phyloP scores from a whole-genome alignment of 441 rosid genomes.

The Pelargonium australe region DNA sequence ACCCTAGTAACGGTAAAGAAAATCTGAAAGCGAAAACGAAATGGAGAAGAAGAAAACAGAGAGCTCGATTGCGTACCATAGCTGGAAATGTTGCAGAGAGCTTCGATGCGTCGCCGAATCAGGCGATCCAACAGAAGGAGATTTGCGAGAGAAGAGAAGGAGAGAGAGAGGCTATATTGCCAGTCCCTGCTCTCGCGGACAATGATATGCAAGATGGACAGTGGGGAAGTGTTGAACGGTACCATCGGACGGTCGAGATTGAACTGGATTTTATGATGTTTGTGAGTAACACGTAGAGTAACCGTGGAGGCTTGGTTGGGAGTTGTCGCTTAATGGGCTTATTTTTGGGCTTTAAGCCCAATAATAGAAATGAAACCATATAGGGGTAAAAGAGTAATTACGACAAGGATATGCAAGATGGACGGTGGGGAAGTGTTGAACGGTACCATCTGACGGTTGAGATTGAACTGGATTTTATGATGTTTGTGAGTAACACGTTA shows the following conservation, averaged over 20 bases:
- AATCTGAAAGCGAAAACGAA: not conserved
- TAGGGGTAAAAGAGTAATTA: too few relatives aligned
- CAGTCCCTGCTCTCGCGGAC: not conserved
- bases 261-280: not conserved
- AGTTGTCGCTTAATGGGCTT: too few relatives aligned
- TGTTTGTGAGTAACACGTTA: constrained; percentile 5
- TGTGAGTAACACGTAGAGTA: constrained; percentile 5
- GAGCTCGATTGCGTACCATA: constrained; percentile 7
- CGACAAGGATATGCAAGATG: too few relatives aligned
- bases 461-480: not conserved
- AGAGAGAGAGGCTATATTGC: too few relatives aligned
- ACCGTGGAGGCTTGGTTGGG: not conserved
- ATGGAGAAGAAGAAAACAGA: not conserved
- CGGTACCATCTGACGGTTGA: not conserved
- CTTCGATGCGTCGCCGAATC: constrained; percentile 2
- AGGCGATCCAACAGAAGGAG: not conserved
- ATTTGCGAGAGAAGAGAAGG: not conserved
- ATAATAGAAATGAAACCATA: too few relatives aligned
- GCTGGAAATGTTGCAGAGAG: constrained; percentile 1
- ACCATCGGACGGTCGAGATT: constrained; percentile 4
- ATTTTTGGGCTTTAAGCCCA: too few relatives aligned
- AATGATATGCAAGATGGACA: not conserved
- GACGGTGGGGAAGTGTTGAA: too few relatives aligned
- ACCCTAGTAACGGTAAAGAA: not conserved
- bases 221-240: not conserved